Percentiles rank a stretch among this genome's conserved stretches.
Conservation (phyloP, 805 yeast genomes). For the Wickerhamiella vanderwaltii region DNA sequence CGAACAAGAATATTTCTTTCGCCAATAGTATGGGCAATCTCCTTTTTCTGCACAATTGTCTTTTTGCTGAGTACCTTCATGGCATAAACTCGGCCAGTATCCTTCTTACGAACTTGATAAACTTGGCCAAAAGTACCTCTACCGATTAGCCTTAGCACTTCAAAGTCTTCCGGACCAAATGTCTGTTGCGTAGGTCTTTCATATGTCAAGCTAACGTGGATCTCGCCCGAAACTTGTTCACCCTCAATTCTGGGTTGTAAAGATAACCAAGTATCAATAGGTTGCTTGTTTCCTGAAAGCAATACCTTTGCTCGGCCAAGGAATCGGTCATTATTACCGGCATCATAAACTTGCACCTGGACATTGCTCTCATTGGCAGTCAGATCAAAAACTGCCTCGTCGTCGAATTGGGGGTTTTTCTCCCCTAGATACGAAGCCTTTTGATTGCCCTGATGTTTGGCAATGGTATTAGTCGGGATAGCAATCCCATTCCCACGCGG, state of each 20-base stretch:
- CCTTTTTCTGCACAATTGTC: constrained; percentile 91
- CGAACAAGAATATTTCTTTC: constrained; percentile 90
- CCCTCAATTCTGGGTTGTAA: constrained; percentile 63
- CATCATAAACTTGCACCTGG: constrained; percentile 85
- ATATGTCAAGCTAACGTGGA: constrained; percentile 64
- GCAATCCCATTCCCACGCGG: constrained; percentile 26
- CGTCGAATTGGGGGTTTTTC: constrained; percentile 77
- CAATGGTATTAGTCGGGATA: constrained; percentile 24
- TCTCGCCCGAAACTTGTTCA: constrained; percentile 65
- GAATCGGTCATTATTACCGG: constrained; percentile 66
- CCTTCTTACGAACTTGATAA: constrained; percentile 85
- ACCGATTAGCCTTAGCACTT: constrained; percentile 78
- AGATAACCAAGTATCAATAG: constrained; percentile 56
- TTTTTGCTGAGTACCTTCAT: constrained; percentile 94
- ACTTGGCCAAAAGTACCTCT: constrained; percentile 98
- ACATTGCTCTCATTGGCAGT: constrained; percentile 67
- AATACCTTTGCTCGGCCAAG: constrained; percentile 60
- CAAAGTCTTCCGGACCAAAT: constrained; percentile 84
- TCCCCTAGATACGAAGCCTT: constrained; percentile 14
- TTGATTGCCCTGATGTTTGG: constrained; percentile 11
- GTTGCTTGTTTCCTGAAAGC: constrained; percentile 19
- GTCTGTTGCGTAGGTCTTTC: constrained; percentile 56
- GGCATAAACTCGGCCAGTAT: constrained; percentile 84
- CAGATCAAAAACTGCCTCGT: constrained; percentile 86
- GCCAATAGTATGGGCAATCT: constrained; percentile 95